Conservation (phyloP, 257 asterid species). For the Lycium barbarum region DNA sequence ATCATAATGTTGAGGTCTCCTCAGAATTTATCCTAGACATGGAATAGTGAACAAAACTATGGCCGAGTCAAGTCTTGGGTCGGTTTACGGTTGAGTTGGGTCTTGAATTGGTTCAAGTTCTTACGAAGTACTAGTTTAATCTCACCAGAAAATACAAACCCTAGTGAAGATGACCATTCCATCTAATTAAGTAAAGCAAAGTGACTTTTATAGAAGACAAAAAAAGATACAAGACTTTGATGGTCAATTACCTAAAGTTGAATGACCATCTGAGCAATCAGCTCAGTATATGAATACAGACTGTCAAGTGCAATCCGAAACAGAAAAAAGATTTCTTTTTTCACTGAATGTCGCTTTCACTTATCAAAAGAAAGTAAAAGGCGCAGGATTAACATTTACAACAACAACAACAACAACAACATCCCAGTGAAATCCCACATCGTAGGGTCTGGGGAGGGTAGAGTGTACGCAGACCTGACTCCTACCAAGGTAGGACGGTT, state of each 20-base stretch:
- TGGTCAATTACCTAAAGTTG: not conserved
- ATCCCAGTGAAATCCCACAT: no score
- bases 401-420: no score
- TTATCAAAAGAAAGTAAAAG: conserved; percentile 10
- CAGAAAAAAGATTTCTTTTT: conserved; percentile 3
- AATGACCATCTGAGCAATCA: not conserved
- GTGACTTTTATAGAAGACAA: not conserved
- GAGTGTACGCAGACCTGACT: no score
- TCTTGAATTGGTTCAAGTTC: not conserved
- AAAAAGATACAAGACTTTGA: not conserved
- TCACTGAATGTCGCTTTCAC: not conserved
- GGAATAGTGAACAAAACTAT: not conserved
- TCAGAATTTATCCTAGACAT: not conserved
- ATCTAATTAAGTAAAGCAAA: not conserved
- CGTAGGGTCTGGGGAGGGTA: no score
- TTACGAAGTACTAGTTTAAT: not conserved
- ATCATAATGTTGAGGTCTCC: not conserved
- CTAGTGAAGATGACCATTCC: not conserved
- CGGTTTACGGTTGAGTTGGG: no score
- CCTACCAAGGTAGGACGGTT: no score
- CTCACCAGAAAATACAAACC: not conserved
- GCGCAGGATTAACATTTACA: not conserved
- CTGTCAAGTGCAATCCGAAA: not conserved
- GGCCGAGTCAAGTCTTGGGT: not conserved
- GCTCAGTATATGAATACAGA: not conserved